phyloP scores from a whole-genome alignment of 371 early-diverging fungal species.

The Rhizomucor pusillus region DNA sequence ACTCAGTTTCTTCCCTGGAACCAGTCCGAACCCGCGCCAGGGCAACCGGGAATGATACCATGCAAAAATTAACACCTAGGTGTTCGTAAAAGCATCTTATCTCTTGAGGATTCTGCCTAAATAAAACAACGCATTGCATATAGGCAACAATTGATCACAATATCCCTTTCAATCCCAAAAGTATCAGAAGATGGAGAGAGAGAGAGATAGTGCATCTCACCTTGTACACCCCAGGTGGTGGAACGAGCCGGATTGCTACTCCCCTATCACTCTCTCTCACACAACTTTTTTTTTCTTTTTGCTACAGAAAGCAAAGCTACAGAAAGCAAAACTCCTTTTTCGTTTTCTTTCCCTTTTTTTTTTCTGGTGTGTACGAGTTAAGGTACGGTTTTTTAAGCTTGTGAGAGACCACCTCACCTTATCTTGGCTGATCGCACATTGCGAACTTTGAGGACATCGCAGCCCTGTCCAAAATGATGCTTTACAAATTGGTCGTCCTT shows the following conservation, averaged over 20 bases:
- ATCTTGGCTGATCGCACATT: too few relatives aligned
- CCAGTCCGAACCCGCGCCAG: not conserved
- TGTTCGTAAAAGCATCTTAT: not conserved
- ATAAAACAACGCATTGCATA: not conserved
- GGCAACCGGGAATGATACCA: not conserved
- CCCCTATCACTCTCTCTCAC: not conserved
- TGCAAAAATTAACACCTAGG: not conserved
- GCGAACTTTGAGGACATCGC: too few relatives aligned
- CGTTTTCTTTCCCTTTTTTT: conserved; percentile 9
- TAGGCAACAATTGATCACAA: too few relatives aligned
- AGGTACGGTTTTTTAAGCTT: not conserved
- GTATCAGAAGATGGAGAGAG: not conserved
- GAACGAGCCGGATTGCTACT: not conserved
- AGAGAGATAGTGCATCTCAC: too few relatives aligned
- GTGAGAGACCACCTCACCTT: too few relatives aligned
- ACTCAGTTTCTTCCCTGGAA: not conserved
- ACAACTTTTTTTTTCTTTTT: conserved; percentile 7
- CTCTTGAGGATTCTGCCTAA: not conserved
- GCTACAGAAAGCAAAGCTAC: not conserved
- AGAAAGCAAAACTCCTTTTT: conserved; percentile 4
- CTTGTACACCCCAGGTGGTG: too few relatives aligned
- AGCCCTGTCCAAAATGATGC: conserved; percentile 16
- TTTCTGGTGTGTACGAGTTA: not conserved
- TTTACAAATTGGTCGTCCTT: conserved; percentile 21
- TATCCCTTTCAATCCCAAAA: conserved; percentile 4